A percentile compares a stretch with the other conserved stretches of the same genome.
Evolutionary conservation across 257 asterid species (phyloP).

Genomic region (Solanum tacnaense): DNA sequence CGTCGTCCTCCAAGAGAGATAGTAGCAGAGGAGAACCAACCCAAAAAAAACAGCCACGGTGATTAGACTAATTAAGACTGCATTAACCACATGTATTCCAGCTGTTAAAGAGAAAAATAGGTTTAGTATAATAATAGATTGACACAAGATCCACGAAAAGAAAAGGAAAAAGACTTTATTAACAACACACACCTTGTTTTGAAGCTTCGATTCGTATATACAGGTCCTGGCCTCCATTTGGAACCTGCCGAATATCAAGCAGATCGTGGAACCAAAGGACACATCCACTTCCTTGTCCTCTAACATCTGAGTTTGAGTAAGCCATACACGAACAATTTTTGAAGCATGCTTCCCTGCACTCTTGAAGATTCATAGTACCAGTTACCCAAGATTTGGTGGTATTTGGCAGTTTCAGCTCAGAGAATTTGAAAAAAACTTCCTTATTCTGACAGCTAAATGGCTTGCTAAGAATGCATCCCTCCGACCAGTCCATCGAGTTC

Average conservation of each 20-base stretch:
- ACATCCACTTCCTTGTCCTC: slow-evolving; percentile 26
- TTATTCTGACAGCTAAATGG: slow-evolving; percentile 23
- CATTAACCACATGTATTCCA: slow-evolving; percentile 1
- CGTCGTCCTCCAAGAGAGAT: slow-evolving; percentile 7
- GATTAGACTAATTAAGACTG: slow-evolving; percentile 3
- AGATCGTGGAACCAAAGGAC: slow-evolving; percentile 31
- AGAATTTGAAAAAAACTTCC: slow-evolving; percentile 16
- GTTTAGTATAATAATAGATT: background rate
- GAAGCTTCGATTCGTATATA: slow-evolving; percentile 23
- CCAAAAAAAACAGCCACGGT: slow-evolving; percentile 7
- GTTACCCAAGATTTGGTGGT: slow-evolving; percentile 16
- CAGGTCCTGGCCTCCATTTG: slow-evolving; percentile 26
- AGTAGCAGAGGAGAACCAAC: slow-evolving; percentile 15
- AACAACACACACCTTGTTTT: slow-evolving; percentile 3
- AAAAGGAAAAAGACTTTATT: background rate
- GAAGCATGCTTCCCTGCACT: slow-evolving; percentile 27
- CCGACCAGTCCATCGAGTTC: slow-evolving; percentile 36
- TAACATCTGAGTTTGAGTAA: slow-evolving; percentile 22
- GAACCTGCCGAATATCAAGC: slow-evolving; percentile 17
- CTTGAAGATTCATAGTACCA: slow-evolving; percentile 21
- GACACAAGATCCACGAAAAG: background rate
- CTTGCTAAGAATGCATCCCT: slow-evolving; percentile 23
- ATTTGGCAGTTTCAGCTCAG: slow-evolving; percentile 30
- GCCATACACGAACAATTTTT: slow-evolving; percentile 11
- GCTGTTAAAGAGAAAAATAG: background rate